Evolutionary conservation across 1,284 basidiomycete species (phyloP), one percentile per base, ranked within the genome.

Genomic region (Athelia psychrophila): DNA sequence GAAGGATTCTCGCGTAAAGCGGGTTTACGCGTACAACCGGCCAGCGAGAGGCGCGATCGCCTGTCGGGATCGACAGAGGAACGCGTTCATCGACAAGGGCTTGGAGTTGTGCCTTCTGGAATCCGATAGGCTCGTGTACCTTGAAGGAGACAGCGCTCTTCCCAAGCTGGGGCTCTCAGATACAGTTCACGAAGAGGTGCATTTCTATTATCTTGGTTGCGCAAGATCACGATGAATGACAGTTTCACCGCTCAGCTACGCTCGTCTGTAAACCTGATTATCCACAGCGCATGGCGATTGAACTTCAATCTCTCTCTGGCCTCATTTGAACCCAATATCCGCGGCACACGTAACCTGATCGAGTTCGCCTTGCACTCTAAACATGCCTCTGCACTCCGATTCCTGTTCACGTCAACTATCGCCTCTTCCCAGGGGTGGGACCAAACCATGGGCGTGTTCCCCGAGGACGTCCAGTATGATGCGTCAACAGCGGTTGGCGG

Each of bases 231-330:
- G 15, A 12, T 16, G 9, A 23, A 5, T 15, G 18, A 18, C 18
- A 3, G 19, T 42, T 23, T 3, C n/a, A n/a, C n/a, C 16, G n/a
- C 49, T 1, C 57, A 15, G 15, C 3, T 19, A 45, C 22, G 25
- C 18, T 42, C 47, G 13, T 52, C 49, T 2, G 42, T 54, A 3
- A 56, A 47, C 1, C 52, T 57, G 23, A 54, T 65, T 48, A 61
- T 65, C 19, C 64, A 65, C 48, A 60, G 60, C 35, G 65, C 75
- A 1, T 76, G 75, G 74, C 63, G 60, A 15, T 61, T 76, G 20
- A 68, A 76, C 51, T 77, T 76, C 60, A 77, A 75, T 51, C 52
- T 71, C 25, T 58, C 68, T 0, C 55, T 76, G 2, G 53, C 60
- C 2, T 71, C 72, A 0, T 72, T 74, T 44, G 74, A 75, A 47